These are phyloP conservation scores for Tuber melanosporum DNA, from an alignment of 495 filamentous ascomycete species.

Conservation along the genomic window DNA sequence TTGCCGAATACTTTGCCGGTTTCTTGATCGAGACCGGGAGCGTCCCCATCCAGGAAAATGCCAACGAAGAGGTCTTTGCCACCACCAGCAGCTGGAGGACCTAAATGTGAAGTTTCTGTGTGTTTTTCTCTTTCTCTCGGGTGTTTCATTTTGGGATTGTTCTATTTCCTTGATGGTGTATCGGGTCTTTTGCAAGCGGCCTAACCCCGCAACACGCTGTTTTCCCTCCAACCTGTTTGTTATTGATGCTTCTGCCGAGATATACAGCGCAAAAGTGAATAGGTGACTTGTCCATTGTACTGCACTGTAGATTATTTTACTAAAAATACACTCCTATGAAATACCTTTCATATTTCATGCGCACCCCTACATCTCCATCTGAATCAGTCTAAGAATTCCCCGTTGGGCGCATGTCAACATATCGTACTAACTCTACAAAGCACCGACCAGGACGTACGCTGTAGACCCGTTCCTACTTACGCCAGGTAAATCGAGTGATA, in stretches of 20 bases:
- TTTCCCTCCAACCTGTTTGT: background rate
- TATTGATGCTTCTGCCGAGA: background rate
- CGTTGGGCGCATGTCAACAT: background rate
- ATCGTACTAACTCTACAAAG: background rate
- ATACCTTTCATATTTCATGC: background rate
- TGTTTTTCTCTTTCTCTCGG: background rate
- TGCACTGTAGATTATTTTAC: background rate
- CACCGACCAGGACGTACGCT: background rate
- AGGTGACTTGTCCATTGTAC: background rate
- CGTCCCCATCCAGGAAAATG: background rate
- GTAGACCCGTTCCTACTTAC: background rate
- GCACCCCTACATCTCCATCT: background rate
- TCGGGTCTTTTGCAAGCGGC: background rate
- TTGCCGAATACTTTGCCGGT: constrained; percentile 36
- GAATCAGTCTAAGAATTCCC: background rate
- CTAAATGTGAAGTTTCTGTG: background rate
- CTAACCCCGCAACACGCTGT: background rate
- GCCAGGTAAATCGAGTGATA: background rate
- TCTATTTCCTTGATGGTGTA: background rate
- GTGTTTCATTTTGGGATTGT: background rate
- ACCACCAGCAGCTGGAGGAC: background rate
- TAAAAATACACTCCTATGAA: background rate
- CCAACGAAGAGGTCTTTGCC: background rate
- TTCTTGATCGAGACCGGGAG: constrained; percentile 24
- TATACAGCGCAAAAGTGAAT: background rate